Percentiles rank a stretch among this genome's conserved stretches.
phyloP scores from a whole-genome alignment of 1,284 basidiomycete genomes.

The Ustilago nuda region DNA sequence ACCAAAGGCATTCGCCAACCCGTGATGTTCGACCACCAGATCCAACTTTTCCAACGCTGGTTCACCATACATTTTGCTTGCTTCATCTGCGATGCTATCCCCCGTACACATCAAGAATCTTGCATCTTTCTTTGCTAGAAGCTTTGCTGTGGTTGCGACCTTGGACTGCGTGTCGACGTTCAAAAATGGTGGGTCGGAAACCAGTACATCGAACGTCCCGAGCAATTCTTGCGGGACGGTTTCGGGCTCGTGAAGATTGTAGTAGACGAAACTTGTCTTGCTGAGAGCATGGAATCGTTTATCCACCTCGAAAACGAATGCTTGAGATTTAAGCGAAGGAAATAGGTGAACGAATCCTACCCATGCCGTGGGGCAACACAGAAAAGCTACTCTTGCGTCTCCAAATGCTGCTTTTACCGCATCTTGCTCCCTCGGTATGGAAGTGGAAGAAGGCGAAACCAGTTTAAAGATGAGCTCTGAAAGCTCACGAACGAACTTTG shows the following conservation, averaged over 20 bases:
- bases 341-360: constrained; percentile 66
- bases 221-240: constrained; percentile 44
- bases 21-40: constrained; percentile 43
- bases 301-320: constrained; percentile 67
- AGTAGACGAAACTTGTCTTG: constrained; percentile 61
- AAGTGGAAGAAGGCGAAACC: constrained; percentile 3
- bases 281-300: constrained; percentile 62
- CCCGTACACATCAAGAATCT: constrained; percentile 43
- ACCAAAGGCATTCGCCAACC: constrained; percentile 49
- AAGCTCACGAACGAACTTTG: constrained; percentile 36
- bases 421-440: constrained; percentile 1
- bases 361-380: constrained; percentile 69
- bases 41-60: constrained; percentile 29
- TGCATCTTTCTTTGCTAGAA: constrained; percentile 18
- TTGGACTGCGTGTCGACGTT: constrained; percentile 48
- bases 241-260: constrained; percentile 66
- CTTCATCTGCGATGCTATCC: constrained; percentile 45
- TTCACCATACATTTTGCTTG: constrained; percentile 38
- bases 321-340: constrained; percentile 37
- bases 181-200: constrained; percentile 68
- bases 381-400: constrained; percentile 57
- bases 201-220: constrained; percentile 61
- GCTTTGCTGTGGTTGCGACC: constrained; percentile 27
- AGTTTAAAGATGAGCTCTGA: constrained; percentile 33
- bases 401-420: constrained; percentile 14